These are phyloP conservation scores for Ophiostoma piceae DNA, from an alignment of 2,329 filamentous ascomycete species.

Conservation along the genomic window DNA sequence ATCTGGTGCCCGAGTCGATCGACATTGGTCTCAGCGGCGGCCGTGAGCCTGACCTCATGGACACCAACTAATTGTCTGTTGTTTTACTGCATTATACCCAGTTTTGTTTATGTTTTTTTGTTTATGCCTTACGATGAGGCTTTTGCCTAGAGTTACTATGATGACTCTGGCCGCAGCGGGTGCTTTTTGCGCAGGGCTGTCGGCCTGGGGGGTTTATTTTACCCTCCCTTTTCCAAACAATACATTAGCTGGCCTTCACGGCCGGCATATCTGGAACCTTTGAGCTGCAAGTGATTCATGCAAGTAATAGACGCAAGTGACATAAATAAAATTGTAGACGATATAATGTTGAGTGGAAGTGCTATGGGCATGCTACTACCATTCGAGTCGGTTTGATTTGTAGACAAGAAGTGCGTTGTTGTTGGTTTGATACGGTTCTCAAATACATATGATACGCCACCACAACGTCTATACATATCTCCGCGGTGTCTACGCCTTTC, in stretches of 20 bases:
- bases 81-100: conserved; percentile 14
- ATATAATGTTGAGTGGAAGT: background rate
- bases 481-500: background rate
- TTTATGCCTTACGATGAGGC: background rate
- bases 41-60: conserved; percentile 48
- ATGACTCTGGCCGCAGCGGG: background rate
- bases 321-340: background rate
- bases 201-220: background rate
- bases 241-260: background rate
- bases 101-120: background rate
- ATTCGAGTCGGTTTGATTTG: too few species aligned
- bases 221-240: background rate
- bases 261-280: background rate
- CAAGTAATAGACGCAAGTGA: background rate
- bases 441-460: too few species aligned
- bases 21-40: conserved; percentile 38
- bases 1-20: conserved; percentile 39
- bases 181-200: background rate
- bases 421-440: background rate
- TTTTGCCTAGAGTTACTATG: background rate
- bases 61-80: conserved; percentile 42
- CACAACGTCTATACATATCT: background rate
- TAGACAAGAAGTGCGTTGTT: too few species aligned
- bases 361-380: background rate
- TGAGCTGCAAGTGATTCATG: too few species aligned